phyloP scores from a whole-genome alignment of 1,284 basidiomycete species.

The Boletellus deceptivus region DNA sequence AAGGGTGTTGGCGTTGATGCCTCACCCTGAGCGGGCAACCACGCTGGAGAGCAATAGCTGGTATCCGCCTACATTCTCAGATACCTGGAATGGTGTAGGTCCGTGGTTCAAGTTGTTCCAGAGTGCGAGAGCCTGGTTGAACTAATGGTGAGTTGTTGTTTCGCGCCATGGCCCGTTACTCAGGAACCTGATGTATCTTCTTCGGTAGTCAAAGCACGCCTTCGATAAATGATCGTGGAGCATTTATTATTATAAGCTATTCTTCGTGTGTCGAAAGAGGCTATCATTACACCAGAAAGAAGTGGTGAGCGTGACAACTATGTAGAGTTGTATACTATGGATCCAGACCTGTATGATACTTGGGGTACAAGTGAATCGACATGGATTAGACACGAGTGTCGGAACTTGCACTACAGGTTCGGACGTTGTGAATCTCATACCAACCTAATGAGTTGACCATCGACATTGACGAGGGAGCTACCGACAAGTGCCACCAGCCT shows the following conservation, averaged over 20 bases:
- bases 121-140: constrained; percentile 62
- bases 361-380: no score
- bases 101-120: constrained; percentile 98
- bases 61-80: constrained; percentile 62
- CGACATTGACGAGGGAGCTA: no score
- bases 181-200: not conserved
- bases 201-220: not conserved
- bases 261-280: not conserved
- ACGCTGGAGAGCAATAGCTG: constrained; percentile 83
- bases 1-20: constrained; percentile 93
- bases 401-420: no score
- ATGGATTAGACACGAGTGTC: no score
- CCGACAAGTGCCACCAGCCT: no score
- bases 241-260: constrained; percentile 12
- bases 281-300: not conserved
- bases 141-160: constrained; percentile 21
- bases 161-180: not conserved
- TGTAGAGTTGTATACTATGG: not conserved
- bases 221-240: not conserved
- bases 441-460: no score
- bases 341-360: no score
- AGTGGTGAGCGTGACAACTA: not conserved
- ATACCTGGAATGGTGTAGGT: constrained; percentile 67
- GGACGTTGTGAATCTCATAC: no score
- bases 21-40: constrained; percentile 85